Evolutionary conservation across 2,329 filamentous ascomycete species (phyloP), one percentile per base, ranked within the genome.

Genomic region (Colletotrichum sp.): DNA sequence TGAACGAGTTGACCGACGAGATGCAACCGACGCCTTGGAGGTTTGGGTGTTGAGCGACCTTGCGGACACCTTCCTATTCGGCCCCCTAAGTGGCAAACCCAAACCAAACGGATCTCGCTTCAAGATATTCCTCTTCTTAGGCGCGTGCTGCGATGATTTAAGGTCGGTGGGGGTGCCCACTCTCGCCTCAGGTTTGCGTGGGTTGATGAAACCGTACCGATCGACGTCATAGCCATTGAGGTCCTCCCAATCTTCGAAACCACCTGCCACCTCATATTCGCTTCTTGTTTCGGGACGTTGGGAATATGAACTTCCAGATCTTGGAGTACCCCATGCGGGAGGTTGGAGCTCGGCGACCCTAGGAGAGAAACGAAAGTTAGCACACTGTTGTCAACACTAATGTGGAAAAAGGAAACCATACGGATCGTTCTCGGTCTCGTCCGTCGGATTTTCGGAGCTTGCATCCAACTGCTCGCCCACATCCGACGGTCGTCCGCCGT

Each of bases 201-300:
- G 81, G 68, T 83, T 88, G 80, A 94, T 94, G 84, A 94, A 94
- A 76, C 92, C 92, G 81, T 93, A 94, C 80, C 92, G 89, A 84
- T 94, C 92, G 77, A 94, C 90, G 81, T 92, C 89, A 66, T 86
- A 87, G 36, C 88, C 90, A 69, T 92, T 86, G 4, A 94, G 85
- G 78, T 93, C 90, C 79, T 93, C 90, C 92, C 92, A 94, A 80
- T 94, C 92, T 81, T 94, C 92, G 24, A 93, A 85, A 18, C 91
- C 90, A 63, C 91, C 90, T 16, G 90, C 90, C 55, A 89, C 83
- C 80, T 92, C 89, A 76, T 87, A 86, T 65, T 85, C 84, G 79
- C 82, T 81, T 76, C 84, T 81, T 68, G 80, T 87, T 86, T 87
- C 87, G 83, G 80, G 88, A 85, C 78, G 83, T 78, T 83, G 85